These are phyloP conservation scores for Pachysandra terminalis DNA, from an alignment of 164 flowering plant genomes.

Conservation along the genomic window DNA sequence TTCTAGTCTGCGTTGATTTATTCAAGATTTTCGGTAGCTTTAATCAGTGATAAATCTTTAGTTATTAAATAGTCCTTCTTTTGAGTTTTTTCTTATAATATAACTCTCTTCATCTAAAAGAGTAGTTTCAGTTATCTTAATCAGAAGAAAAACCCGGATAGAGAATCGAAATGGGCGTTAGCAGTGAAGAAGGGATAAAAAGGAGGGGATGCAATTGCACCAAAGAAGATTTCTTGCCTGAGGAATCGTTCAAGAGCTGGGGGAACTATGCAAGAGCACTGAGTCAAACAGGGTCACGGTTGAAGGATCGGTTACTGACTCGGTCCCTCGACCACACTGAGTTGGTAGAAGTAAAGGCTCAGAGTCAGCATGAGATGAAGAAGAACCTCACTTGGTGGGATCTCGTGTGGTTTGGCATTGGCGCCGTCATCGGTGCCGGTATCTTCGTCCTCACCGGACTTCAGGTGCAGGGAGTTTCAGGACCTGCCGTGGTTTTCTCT, in stretches of 20 bases:
- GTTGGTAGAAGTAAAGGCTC: too few relatives aligned
- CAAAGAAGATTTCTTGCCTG: slow-evolving; percentile 38
- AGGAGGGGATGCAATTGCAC: slow-evolving; percentile 19
- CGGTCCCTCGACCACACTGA: slow-evolving; percentile 27
- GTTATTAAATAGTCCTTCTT: too few relatives aligned
- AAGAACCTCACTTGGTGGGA: slow-evolving; percentile 36
- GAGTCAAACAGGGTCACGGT: slow-evolving; percentile 17
- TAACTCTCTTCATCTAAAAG: too few relatives aligned
- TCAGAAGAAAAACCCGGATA: too few relatives aligned
- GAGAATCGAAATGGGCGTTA: background rate
- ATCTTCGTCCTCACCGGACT: slow-evolving; percentile 40
- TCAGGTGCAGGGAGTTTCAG: slow-evolving; percentile 22
- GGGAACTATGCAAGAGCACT: slow-evolving; percentile 27
- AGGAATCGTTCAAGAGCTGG: slow-evolving; percentile 41
- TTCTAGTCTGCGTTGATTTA: too few relatives aligned
- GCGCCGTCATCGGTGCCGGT: too few relatives aligned
- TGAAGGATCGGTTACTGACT: slow-evolving; percentile 26
- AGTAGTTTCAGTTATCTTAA: too few relatives aligned
- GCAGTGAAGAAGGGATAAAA: slow-evolving; percentile 1
- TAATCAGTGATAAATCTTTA: too few relatives aligned
- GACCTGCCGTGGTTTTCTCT: slow-evolving; percentile 40
- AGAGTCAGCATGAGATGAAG: slow-evolving; percentile 32
- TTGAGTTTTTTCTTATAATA: too few relatives aligned
- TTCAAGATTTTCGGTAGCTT: too few relatives aligned
- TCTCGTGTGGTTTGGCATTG: slow-evolving; percentile 42